phyloP scores from a whole-genome alignment of 1,284 basidiomycete genomes.

The Cutaneotrichosporon cutaneum region DNA sequence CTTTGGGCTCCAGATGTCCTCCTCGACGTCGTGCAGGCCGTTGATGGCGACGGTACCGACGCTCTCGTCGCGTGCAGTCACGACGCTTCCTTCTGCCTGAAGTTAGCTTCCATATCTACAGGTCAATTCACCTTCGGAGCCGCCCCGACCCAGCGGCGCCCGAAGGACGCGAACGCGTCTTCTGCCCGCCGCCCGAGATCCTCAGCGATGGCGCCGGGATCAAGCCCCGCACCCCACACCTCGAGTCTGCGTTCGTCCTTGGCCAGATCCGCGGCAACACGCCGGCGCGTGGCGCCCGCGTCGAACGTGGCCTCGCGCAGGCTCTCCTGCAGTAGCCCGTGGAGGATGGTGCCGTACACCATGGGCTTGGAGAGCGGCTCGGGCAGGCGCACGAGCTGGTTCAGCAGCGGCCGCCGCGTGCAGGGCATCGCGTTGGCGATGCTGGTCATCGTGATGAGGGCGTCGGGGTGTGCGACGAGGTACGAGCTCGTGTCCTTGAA shows the following conservation, averaged over 20 bases:
- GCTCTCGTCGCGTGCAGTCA: slow-evolving; percentile 31
- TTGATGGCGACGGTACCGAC: slow-evolving; percentile 63
- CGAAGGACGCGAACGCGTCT: slow-evolving; percentile 46
- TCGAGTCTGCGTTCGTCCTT: slow-evolving; percentile 45
- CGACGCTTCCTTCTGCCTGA: slow-evolving; percentile 5
- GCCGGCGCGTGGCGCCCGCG: slow-evolving; percentile 31
- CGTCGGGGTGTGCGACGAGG: slow-evolving; percentile 82
- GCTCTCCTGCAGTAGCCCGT: slow-evolving; percentile 81
- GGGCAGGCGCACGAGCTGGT: slow-evolving; percentile 62
- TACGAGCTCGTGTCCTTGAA: slow-evolving; percentile 46
- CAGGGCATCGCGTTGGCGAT: slow-evolving; percentile 80
- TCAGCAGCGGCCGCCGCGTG: slow-evolving; percentile 74
- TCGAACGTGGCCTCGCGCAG: slow-evolving; percentile 54
- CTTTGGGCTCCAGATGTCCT: slow-evolving; percentile 95
- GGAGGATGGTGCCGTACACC: slow-evolving; percentile 85
- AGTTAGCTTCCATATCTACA: slow-evolving; percentile 19
- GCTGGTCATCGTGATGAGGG: slow-evolving; percentile 82
- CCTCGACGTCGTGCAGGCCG: slow-evolving; percentile 80
- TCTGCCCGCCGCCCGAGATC: slow-evolving; percentile 46
- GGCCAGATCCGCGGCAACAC: slow-evolving; percentile 39
- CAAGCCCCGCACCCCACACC: slow-evolving; percentile 49
- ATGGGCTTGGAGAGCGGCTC: slow-evolving; percentile 54
- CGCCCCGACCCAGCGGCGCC: slow-evolving; percentile 41
- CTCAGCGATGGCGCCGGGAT: slow-evolving; percentile 44
- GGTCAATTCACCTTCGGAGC: slow-evolving; percentile 10